phyloP scores from a whole-genome alignment of 2,329 filamentous ascomycete genomes.

The Parascedosporium putredinis region DNA sequence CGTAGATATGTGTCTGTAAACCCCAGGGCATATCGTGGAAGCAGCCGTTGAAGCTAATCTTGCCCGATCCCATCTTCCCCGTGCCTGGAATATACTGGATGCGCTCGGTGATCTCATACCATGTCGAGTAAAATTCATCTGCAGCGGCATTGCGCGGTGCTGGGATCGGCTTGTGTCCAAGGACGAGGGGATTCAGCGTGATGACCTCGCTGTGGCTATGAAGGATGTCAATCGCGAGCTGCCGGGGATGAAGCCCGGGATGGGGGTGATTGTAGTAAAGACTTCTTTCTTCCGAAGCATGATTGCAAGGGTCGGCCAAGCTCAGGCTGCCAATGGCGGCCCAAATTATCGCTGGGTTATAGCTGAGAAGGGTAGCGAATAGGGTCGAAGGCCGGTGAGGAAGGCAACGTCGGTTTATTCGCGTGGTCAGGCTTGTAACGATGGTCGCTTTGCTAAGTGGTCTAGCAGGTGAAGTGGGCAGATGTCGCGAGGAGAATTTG shows the following conservation, averaged over 20 bases:
- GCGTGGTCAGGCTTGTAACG: too few relatives aligned
- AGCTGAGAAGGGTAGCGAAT: too few relatives aligned
- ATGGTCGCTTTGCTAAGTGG: too few relatives aligned
- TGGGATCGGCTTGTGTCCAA: conserved; percentile 51
- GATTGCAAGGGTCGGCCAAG: too few relatives aligned
- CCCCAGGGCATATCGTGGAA: conserved; percentile 66
- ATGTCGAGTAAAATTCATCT: conserved; percentile 63
- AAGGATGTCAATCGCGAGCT: conserved; percentile 62
- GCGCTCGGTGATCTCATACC: conserved; percentile 63
- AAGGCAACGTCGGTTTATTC: too few relatives aligned
- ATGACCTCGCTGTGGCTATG: conserved; percentile 63
- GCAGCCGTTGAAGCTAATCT: conserved; percentile 59
- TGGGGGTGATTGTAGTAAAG: conserved; percentile 60
- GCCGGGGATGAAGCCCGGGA: conserved; percentile 61
- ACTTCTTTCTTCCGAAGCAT: conserved; percentile 54
- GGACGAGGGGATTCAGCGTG: conserved; percentile 58
- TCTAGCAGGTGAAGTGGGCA: too few relatives aligned
- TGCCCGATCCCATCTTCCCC: conserved; percentile 52
- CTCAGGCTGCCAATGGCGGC: too few relatives aligned
- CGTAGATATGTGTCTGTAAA: conserved; percentile 61
- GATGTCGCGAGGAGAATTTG: too few relatives aligned
- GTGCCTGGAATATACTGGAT: conserved; percentile 59
- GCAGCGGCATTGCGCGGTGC: conserved; percentile 56
- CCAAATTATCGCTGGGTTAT: too few relatives aligned
- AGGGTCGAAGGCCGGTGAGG: too few relatives aligned